Percentiles rank a stretch among this genome's conserved stretches.
phyloP scores from a whole-genome alignment of 768 basidiomycete species.

The Phlegmacium glaucopus region DNA sequence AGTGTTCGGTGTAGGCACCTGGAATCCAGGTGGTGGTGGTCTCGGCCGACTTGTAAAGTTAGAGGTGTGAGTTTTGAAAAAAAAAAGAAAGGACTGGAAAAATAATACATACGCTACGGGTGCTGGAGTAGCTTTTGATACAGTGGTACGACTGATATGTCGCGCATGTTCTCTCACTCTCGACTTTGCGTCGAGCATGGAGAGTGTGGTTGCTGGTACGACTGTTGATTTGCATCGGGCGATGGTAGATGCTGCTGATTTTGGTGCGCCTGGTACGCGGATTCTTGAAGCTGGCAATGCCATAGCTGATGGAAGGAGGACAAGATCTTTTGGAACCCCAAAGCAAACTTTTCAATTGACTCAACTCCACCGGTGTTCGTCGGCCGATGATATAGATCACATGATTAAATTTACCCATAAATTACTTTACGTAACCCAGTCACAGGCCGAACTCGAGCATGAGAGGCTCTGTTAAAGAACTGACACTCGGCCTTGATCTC shows the following conservation, averaged over 20 bases:
- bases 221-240: slow-evolving; percentile 26
- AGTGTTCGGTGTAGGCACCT: slow-evolving; percentile 35
- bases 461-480: too few species aligned
- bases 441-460: too few species aligned
- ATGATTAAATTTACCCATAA: too few species aligned
- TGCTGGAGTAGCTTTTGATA: slow-evolving; percentile 57
- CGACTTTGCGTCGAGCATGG: slow-evolving; percentile 76
- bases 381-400: too few species aligned
- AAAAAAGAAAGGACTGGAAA: not conserved
- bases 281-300: slow-evolving; percentile 25
- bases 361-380: too few species aligned
- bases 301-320: slow-evolving; percentile 14
- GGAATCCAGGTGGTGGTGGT: slow-evolving; percentile 57
- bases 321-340: too few species aligned
- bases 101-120: slow-evolving; percentile 50
- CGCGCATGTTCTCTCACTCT: slow-evolving; percentile 78
- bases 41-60: slow-evolving; percentile 53
- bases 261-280: slow-evolving; percentile 17
- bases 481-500: too few species aligned
- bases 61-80: slow-evolving; percentile 1
- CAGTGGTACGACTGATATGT: slow-evolving; percentile 66
- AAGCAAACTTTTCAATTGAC: too few species aligned
- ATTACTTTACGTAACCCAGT: too few species aligned
- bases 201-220: slow-evolving; percentile 20
- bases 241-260: slow-evolving; percentile 9